phyloP scores from a whole-genome alignment of 306 rosid genomes.

The Arachis hypogaea region DNA sequence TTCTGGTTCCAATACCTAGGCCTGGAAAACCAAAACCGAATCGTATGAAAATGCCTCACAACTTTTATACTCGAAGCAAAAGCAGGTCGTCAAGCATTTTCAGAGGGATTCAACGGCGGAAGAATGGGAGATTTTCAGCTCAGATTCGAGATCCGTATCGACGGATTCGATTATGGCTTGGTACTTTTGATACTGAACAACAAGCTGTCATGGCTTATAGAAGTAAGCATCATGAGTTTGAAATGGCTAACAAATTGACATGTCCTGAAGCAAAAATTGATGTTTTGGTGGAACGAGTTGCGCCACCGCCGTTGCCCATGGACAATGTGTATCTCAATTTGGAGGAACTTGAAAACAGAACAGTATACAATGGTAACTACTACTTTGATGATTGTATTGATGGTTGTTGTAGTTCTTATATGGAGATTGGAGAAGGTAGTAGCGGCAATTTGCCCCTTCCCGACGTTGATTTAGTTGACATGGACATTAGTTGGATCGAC shows the following conservation, averaged over 20 bases:
- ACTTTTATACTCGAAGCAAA: neutral
- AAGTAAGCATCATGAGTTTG: constrained; percentile 28
- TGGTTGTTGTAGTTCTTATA: neutral
- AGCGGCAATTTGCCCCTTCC: neutral
- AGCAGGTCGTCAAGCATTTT: constrained; percentile 15
- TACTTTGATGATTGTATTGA: neutral
- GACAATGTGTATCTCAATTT: neutral
- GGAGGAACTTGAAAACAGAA: constrained; percentile 17
- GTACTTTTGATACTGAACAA: neutral
- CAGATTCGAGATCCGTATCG: constrained; percentile 57
- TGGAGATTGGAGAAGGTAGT: constrained; percentile 22
- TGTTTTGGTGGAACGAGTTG: constrained; percentile 29
- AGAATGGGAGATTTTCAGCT: constrained; percentile 56
- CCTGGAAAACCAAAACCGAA: neutral
- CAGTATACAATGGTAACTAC: constrained; percentile 2
- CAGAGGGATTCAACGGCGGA: constrained; percentile 59
- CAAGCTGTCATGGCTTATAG: too few species aligned
- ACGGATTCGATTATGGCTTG: constrained; percentile 54
- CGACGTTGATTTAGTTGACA: too few species aligned
- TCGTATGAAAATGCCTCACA: neutral
- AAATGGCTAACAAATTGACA: neutral
- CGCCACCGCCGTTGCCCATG: constrained; percentile 12
- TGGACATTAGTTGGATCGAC: too few species aligned
- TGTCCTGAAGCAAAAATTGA: neutral
- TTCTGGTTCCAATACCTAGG: constrained; percentile 36